Evolutionary conservation across 768 basidiomycete species (phyloP).

Genomic region (Obba rivulosa): DNA sequence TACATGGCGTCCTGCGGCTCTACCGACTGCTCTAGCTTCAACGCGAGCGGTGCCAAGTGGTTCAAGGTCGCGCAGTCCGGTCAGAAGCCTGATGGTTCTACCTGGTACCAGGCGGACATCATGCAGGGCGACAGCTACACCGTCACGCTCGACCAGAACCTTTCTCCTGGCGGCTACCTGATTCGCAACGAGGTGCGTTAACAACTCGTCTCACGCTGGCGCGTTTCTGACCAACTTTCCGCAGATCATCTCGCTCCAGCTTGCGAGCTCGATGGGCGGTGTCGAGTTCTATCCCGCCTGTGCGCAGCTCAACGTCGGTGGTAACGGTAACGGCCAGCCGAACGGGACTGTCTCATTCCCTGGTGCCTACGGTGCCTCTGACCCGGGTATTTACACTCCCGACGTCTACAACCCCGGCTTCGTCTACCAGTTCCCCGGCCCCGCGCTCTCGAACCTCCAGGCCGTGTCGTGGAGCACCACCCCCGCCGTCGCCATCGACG

Average conservation of each 20-base stretch:
- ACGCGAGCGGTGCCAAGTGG: constrained; percentile 56
- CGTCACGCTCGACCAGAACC: constrained; percentile 32
- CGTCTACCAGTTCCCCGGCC: constrained; percentile 25
- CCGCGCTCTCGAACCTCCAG: constrained; percentile 19
- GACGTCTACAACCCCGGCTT: constrained; percentile 26
- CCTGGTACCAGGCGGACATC: constrained; percentile 24
- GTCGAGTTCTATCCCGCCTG: constrained; percentile 83
- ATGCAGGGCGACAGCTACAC: constrained; percentile 22
- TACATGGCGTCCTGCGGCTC: constrained; percentile 65
- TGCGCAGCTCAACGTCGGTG: constrained; percentile 46
- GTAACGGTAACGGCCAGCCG: constrained; percentile 47
- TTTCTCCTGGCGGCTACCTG: constrained; percentile 69
- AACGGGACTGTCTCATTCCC: constrained; percentile 54
- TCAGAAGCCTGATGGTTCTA: constrained; percentile 13
- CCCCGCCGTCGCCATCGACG: constrained; percentile 4
- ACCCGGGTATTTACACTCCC: constrained; percentile 69
- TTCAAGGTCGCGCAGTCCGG: constrained; percentile 49
- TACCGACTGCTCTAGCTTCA: constrained; percentile 53
- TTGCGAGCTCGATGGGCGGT: constrained; percentile 48
- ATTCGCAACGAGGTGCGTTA: constrained; percentile 56
- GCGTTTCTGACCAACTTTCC: neutral
- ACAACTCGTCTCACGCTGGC: constrained; percentile 4
- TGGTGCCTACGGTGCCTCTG: constrained; percentile 66
- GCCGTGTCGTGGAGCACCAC: constrained; percentile 9
- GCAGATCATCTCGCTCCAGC: constrained; percentile 67